Conservation (phyloP, 2,329 filamentous ascomycete genomes). For the Epichloe uncinata region DNA sequence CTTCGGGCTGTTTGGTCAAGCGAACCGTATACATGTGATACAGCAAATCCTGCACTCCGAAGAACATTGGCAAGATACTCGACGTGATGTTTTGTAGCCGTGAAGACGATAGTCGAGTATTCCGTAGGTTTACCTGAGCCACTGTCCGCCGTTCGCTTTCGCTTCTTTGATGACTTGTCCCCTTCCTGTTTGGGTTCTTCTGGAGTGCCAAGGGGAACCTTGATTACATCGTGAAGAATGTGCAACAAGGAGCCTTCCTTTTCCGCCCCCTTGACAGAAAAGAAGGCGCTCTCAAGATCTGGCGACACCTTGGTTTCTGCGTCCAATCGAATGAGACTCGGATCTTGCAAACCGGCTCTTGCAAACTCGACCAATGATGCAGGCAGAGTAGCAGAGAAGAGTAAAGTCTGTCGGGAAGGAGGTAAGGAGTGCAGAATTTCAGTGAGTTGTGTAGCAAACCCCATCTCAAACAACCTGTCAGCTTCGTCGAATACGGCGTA, state of each 20-base stretch:
- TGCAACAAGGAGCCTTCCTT: conserved; percentile 89
- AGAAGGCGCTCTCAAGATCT: conserved; percentile 90
- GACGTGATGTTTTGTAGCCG: conserved; percentile 92
- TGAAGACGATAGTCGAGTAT: conserved; percentile 89
- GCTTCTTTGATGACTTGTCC: conserved; percentile 48
- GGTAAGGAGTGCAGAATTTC: conserved; percentile 89
- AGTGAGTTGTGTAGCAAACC: conserved; percentile 82
- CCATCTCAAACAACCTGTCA: conserved; percentile 96
- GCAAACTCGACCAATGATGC: conserved; percentile 94
- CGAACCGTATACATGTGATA: conserved; percentile 89
- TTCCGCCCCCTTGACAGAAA: conserved; percentile 80
- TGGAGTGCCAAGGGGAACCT: conserved; percentile 62
- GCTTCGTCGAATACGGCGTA: conserved; percentile 98
- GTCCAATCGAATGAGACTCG: conserved; percentile 78
- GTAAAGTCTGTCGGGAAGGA: conserved; percentile 68
- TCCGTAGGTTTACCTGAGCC: conserved; percentile 57
- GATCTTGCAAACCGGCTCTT: conserved; percentile 82
- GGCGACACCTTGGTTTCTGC: conserved; percentile 93
- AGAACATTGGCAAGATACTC: conserved; percentile 82
- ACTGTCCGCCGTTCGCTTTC: conserved; percentile 48
- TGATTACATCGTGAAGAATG: conserved; percentile 81
- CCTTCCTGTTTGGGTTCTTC: conserved; percentile 35
- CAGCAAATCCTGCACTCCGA: conserved; percentile 70
- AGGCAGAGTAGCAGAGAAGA: conserved; percentile 92
- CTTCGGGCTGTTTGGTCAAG: conserved; percentile 89